These are phyloP conservation scores for Puccinellia tenuiflora DNA, from an alignment of 176 grass and related monocot genomes.

Conservation along the genomic window DNA sequence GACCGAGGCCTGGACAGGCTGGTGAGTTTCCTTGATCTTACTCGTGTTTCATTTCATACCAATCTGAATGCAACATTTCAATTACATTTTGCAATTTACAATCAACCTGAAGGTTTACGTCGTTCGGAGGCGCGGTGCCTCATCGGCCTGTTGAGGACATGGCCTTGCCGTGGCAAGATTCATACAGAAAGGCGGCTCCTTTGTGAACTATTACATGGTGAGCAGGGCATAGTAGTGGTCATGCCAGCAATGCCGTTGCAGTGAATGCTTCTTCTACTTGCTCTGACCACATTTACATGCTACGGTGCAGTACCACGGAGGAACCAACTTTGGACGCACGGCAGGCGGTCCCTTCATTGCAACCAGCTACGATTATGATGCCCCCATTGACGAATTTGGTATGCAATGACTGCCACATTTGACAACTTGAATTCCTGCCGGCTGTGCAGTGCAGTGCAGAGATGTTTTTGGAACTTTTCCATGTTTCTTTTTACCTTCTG, in stretches of 20 bases:
- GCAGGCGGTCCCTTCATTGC: slow-evolving; percentile 86
- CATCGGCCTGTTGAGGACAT: slow-evolving; percentile 81
- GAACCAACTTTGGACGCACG: slow-evolving; percentile 89
- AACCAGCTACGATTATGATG: slow-evolving; percentile 94
- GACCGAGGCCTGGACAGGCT: slow-evolving; percentile 94
- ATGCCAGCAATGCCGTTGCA: slow-evolving; percentile 14
- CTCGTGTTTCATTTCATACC: neutral
- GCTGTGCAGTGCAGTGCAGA: neutral
- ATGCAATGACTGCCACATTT: slow-evolving; percentile 30
- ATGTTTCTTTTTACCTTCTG: neutral
- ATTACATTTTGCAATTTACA: neutral
- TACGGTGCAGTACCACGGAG: slow-evolving; percentile 82
- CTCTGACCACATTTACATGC: slow-evolving; percentile 36
- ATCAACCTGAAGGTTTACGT: slow-evolving; percentile 58
- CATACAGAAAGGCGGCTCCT: slow-evolving; percentile 91
- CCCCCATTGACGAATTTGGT: slow-evolving; percentile 95
- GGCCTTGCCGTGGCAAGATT: slow-evolving; percentile 76
- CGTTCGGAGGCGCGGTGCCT: slow-evolving; percentile 67
- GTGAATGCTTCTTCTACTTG: slow-evolving; percentile 36
- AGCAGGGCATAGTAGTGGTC: neutral
- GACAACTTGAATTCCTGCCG: neutral
- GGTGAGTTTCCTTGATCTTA: slow-evolving; percentile 40
- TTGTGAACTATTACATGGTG: slow-evolving; percentile 98
- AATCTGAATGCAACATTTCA: neutral
- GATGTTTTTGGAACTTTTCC: neutral